Evolutionary conservation across 257 asterid genomes (phyloP).

Genomic region (Solanum ossicruentum): DNA sequence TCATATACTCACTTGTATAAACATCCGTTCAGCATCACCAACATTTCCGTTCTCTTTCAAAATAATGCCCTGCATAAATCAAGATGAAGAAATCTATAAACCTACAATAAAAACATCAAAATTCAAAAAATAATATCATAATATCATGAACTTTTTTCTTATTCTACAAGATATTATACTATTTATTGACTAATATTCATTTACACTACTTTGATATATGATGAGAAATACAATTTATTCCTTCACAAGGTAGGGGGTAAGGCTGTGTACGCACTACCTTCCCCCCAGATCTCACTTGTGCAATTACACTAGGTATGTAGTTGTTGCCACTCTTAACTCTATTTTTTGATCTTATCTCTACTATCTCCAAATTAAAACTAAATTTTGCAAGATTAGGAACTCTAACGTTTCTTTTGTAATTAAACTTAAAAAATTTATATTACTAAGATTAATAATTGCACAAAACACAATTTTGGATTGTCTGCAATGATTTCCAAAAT

Average conservation of each 20-base stretch:
- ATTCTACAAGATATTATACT: neutral
- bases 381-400: neutral
- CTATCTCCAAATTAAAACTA: neutral
- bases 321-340: neutral
- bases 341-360: neutral
- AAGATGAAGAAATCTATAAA: neutral
- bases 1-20: slow-evolving; percentile 57
- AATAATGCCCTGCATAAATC: slow-evolving; percentile 63
- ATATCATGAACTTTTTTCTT: neutral
- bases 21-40: slow-evolving; percentile 98
- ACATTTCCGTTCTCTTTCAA: slow-evolving; percentile 68
- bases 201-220: neutral
- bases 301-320: neutral
- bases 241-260: neutral
- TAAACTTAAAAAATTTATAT: neutral
- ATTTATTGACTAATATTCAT: neutral
- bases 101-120: neutral
- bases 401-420: neutral
- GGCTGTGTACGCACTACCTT: neutral
- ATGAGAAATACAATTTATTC: neutral
- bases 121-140: neutral
- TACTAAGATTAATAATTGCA: neutral
- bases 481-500: neutral
- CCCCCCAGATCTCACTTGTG: neutral
- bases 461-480: neutral